Conservation (phyloP, 331 rosid genomes). For the Quercus phellos region DNA sequence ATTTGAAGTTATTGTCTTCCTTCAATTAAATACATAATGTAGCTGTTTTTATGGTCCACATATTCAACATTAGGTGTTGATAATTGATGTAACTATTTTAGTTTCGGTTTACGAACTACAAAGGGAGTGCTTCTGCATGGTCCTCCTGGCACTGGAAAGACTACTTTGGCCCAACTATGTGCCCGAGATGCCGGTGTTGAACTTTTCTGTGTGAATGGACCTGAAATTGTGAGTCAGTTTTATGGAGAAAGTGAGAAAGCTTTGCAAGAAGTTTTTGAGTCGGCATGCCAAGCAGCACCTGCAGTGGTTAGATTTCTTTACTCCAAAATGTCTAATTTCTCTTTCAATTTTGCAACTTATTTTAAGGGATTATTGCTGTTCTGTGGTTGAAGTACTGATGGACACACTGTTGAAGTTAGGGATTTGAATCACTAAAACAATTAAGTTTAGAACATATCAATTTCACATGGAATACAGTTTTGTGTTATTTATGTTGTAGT, state of each 20-base stretch:
- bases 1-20: not conserved
- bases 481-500: not conserved
- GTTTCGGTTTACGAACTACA: slow-evolving; percentile 70
- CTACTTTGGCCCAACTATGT: slow-evolving; percentile 73
- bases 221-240: slow-evolving; percentile 72
- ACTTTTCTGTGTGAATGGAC: slow-evolving; percentile 66
- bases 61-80: not conserved
- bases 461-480: not conserved
- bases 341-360: slow-evolving; percentile 15
- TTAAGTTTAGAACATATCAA: not conserved
- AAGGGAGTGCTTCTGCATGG: slow-evolving; percentile 96
- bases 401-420: not conserved
- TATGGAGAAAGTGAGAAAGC: slow-evolving; percentile 87
- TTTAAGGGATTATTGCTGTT: slow-evolving; percentile 13
- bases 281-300: slow-evolving; percentile 73
- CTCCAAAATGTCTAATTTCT: slow-evolving; percentile 2
- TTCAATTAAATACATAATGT: not conserved
- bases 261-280: slow-evolving; percentile 56
- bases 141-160: slow-evolving; percentile 96
- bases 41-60: not conserved
- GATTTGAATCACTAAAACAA: not conserved
- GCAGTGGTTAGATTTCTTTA: slow-evolving; percentile 71
- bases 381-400: slow-evolving; percentile 10
- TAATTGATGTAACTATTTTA: slow-evolving; percentile 27
- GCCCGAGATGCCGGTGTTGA: slow-evolving; percentile 70